Evolutionary conservation across 768 basidiomycete genomes (phyloP).

Genomic region (Leccinum longicurvipes): DNA sequence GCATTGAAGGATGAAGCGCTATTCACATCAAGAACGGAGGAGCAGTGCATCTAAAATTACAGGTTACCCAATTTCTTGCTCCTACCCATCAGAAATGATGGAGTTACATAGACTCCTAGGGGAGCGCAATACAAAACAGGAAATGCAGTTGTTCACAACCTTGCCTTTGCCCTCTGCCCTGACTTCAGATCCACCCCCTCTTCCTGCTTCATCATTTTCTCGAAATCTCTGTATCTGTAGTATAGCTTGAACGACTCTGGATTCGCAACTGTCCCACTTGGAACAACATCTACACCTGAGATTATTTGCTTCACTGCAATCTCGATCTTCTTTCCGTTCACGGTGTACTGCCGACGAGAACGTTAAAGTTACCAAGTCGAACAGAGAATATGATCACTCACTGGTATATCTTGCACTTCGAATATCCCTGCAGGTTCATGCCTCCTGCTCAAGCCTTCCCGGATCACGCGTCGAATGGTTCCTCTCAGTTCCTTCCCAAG

Average conservation of each 20-base stretch:
- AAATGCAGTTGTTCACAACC: conserved; percentile 7
- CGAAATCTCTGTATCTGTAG: conserved; percentile 58
- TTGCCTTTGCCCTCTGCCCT: conserved; percentile 1
- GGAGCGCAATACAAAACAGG: background rate
- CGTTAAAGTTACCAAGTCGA: background rate
- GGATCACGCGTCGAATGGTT: conserved; percentile 55
- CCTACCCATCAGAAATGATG: background rate
- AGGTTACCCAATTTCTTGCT: too few relatives aligned
- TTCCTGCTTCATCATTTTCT: conserved; percentile 25
- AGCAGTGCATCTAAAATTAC: too few relatives aligned
- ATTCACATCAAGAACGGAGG: too few relatives aligned
- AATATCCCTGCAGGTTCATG: conserved; percentile 75
- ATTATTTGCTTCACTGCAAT: conserved; percentile 77
- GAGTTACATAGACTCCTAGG: background rate
- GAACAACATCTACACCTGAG: conserved; percentile 59
- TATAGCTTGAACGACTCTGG: conserved; percentile 64
- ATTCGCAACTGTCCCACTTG: conserved; percentile 75
- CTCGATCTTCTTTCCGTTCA: conserved; percentile 77
- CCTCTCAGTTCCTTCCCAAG: conserved; percentile 57
- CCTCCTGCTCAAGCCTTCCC: conserved; percentile 57
- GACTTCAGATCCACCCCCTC: conserved; percentile 7
- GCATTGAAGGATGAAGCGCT: too few relatives aligned
- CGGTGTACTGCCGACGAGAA: conserved; percentile 53
- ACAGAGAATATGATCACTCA: conserved; percentile 33
- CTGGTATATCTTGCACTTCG: conserved; percentile 63